Percentiles rank a stretch among this genome's conserved stretches.
Conservation (phyloP, 441 rosid species). For the Euphorbia celastroides region DNA sequence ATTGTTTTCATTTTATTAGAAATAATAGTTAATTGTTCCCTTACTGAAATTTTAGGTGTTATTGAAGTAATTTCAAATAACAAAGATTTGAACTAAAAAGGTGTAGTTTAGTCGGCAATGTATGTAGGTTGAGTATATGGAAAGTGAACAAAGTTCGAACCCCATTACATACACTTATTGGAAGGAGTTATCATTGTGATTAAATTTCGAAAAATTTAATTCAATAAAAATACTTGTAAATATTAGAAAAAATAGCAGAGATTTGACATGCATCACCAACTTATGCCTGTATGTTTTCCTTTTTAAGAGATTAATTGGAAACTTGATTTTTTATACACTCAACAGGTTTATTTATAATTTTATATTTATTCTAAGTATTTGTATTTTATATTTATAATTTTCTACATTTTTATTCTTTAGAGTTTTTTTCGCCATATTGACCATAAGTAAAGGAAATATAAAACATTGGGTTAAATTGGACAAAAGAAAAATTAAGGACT, state of each 20-base stretch:
- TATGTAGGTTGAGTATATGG: no score
- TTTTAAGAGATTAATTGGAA: not conserved
- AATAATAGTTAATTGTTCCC: conserved; percentile 2
- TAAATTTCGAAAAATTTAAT: no score
- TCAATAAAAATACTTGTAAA: no score
- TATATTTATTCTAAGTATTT: not conserved
- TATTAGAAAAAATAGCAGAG: no score
- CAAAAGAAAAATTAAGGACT: not conserved
- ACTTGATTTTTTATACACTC: not conserved
- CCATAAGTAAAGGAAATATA: not conserved
- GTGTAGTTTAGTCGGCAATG: no score
- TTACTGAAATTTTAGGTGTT: conserved; percentile 51
- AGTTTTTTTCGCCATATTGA: not conserved
- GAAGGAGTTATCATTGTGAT: no score
- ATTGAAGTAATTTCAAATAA: no score
- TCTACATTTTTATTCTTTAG: not conserved
- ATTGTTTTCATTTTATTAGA: not conserved
- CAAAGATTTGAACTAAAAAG: no score
- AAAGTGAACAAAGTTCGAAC: no score
- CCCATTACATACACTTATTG: no score
- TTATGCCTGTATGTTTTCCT: conserved; percentile 43
- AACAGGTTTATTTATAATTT: conserved; percentile 14
- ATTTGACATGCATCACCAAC: conserved; percentile 50
- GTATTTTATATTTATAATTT: not conserved
- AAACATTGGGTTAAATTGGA: not conserved